Evolutionary conservation across 208 protist species (phyloP), one percentile per base, ranked within the genome.

Genomic region (Crithidia fasciculata): DNA sequence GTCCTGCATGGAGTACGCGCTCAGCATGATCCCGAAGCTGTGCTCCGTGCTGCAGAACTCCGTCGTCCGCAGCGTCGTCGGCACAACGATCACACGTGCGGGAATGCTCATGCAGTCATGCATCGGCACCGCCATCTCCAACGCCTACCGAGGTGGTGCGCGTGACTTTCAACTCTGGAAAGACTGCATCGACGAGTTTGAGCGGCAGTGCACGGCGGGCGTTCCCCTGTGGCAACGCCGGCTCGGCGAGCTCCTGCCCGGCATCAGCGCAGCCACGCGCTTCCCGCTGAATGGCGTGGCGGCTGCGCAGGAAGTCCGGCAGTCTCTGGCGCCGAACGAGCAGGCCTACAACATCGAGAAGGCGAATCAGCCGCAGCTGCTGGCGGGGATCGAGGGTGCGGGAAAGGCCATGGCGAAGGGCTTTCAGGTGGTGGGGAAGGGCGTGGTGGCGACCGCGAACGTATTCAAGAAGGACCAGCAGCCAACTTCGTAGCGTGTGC

Each of bases 11-110:
- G 82, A 93, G 19, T 93, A 92, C 71, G 74, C 85, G 9, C 78
- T 95, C 62, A 61, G 19, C 28, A 82, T 88, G 49, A 93, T 92
- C 40, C 86, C 88, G 12, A 83, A 91, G 74, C 78, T 96, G 18
- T 71, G 10, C 13, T 69, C 78, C 8, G 74, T 94, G 19, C 81
- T 96, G 49, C 92, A 94, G 63, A 52, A 56, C 28, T 83, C 90
- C 52, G 90, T 96, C 10, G 69, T 89, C 41, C 81, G 85, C 68
- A 95, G 92, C 74, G 88, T 96, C 13, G 75, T 91, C 47, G 86
- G 88, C 39, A 94, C 89, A 9, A 83, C 82, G n/a, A 63, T 96
- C 47, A 84, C 88, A 13, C 84, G 91, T 18, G 84, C 83, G 6
- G 82, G 81, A 41, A 82, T 93, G 63, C 74, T 78, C 16, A 84